Evolutionary conservation across 2,329 filamentous ascomycete species (phyloP).

Genomic region (Sclerotinia minor): DNA sequence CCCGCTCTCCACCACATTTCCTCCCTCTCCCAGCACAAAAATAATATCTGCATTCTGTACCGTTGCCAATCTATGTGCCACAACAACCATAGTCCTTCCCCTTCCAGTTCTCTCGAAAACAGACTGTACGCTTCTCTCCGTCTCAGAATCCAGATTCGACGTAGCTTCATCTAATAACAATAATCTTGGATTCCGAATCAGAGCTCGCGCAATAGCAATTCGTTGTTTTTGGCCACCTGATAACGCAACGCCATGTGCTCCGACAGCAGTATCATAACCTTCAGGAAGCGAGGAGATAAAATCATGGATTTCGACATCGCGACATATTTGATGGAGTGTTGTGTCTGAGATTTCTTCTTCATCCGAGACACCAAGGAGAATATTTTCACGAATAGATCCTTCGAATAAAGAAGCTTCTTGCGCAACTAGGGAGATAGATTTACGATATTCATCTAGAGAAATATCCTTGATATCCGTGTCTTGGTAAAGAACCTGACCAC

Average conservation of each 20-base stretch:
- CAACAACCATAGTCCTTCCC: slow-evolving; percentile 71
- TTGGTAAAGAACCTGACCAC: slow-evolving; percentile 66
- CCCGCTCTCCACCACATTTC: slow-evolving; percentile 37
- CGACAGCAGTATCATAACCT: slow-evolving; percentile 51
- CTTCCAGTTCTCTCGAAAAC: slow-evolving; percentile 65
- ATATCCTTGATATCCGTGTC: slow-evolving; percentile 58
- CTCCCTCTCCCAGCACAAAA: slow-evolving; percentile 37
- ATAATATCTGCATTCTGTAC: slow-evolving; percentile 64
- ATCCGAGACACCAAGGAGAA: slow-evolving; percentile 61
- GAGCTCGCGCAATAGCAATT: slow-evolving; percentile 54
- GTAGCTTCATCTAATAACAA: slow-evolving; percentile 62
- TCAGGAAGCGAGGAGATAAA: slow-evolving; percentile 55
- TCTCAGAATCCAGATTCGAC: slow-evolving; percentile 55
- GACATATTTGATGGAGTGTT: slow-evolving; percentile 49
- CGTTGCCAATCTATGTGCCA: slow-evolving; percentile 75
- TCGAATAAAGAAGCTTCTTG: slow-evolving; percentile 71
- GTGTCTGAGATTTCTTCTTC: slow-evolving; percentile 46
- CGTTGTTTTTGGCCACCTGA: slow-evolving; percentile 58
- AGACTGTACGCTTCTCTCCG: slow-evolving; percentile 59
- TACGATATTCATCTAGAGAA: slow-evolving; percentile 63
- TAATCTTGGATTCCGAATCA: slow-evolving; percentile 53
- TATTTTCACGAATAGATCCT: slow-evolving; percentile 67
- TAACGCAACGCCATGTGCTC: slow-evolving; percentile 49
- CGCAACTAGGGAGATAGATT: slow-evolving; percentile 66
- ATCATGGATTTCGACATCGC: slow-evolving; percentile 53